Percentiles rank a stretch among this genome's conserved stretches.
These are phyloP conservation scores for Trypanosoma cruzi DNA, from an alignment of 208 protist species.

Conservation along the genomic window DNA sequence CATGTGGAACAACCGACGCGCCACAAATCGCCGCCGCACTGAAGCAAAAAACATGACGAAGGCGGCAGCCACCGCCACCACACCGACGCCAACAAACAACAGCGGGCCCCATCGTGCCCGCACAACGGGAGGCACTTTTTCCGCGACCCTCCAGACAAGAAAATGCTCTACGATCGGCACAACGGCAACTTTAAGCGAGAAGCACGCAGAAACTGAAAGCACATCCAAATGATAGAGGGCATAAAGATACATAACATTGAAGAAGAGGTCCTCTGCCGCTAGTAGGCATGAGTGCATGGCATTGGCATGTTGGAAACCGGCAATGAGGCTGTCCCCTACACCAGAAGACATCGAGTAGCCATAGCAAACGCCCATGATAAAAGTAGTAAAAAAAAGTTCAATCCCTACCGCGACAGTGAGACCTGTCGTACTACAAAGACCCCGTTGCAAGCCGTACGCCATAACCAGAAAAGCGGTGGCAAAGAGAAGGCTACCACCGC, in stretches of 20 bases:
- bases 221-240: constrained; percentile 24
- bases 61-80: constrained; percentile 14
- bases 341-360: constrained; percentile 13
- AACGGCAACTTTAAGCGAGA: constrained; percentile 21
- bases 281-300: constrained; percentile 15
- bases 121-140: constrained; percentile 1
- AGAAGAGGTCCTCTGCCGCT: constrained; percentile 13
- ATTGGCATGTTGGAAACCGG: constrained; percentile 12
- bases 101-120: constrained; percentile 14
- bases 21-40: constrained; percentile 22
- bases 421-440: background rate
- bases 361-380: constrained; percentile 16
- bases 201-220: constrained; percentile 27
- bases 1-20: constrained; percentile 22
- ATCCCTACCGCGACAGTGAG: constrained; percentile 20
- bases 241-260: constrained; percentile 23
- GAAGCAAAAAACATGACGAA: constrained; percentile 29
- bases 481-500: constrained; percentile 19
- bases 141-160: constrained; percentile 12
- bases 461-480: constrained; percentile 20
- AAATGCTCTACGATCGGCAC: constrained; percentile 14
- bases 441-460: constrained; percentile 9
- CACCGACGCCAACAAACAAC: constrained; percentile 13
- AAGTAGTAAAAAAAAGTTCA: constrained; percentile 4
- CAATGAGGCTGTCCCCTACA: constrained; percentile 7